Evolutionary conservation across 441 rosid genomes (phyloP).

Genomic region (Biscutella auriculata): DNA sequence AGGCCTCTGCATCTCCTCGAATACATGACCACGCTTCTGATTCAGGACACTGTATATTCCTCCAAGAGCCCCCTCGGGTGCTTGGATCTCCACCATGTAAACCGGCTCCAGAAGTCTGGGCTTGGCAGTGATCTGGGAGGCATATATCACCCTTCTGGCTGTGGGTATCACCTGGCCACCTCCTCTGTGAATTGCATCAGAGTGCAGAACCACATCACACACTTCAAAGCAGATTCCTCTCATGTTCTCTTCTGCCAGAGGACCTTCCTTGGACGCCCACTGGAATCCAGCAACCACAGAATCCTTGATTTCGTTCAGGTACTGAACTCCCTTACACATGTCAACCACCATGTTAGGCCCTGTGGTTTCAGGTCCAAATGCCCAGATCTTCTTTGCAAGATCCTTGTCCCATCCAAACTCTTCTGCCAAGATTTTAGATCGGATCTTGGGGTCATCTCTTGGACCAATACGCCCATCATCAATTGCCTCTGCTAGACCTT

Average conservation of each 20-base stretch:
- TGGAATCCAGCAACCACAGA: slow-evolving; percentile 28
- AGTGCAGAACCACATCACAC: slow-evolving; percentile 24
- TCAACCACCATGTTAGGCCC: slow-evolving; percentile 31
- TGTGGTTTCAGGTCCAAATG: slow-evolving; percentile 28
- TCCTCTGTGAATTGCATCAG: slow-evolving; percentile 30
- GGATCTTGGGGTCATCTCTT: slow-evolving; percentile 26
- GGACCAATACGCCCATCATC: slow-evolving; percentile 28
- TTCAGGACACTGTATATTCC: slow-evolving; percentile 30
- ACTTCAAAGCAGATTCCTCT: slow-evolving; percentile 26
- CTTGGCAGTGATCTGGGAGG: slow-evolving; percentile 24
- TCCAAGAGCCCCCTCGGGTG: slow-evolving; percentile 26
- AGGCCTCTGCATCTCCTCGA: slow-evolving; percentile 30
- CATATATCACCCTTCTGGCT: slow-evolving; percentile 26
- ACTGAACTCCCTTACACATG: slow-evolving; percentile 32
- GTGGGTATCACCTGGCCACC: slow-evolving; percentile 29
- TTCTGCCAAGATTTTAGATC: slow-evolving; percentile 26
- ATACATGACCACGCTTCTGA: slow-evolving; percentile 28
- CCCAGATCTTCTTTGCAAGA: slow-evolving; percentile 28
- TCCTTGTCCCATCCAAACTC: slow-evolving; percentile 33
- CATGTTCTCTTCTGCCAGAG: slow-evolving; percentile 25
- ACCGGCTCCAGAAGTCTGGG: slow-evolving; percentile 27
- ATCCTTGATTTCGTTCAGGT: slow-evolving; percentile 26
- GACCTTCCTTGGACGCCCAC: slow-evolving; percentile 31
- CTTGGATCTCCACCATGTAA: slow-evolving; percentile 29
- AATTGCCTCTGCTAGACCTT: slow-evolving; percentile 26